Percentiles rank a stretch among this genome's conserved stretches.
Evolutionary conservation across 2,329 filamentous ascomycete species (phyloP).

Genomic region (Neophaeococcomyces aloes): DNA sequence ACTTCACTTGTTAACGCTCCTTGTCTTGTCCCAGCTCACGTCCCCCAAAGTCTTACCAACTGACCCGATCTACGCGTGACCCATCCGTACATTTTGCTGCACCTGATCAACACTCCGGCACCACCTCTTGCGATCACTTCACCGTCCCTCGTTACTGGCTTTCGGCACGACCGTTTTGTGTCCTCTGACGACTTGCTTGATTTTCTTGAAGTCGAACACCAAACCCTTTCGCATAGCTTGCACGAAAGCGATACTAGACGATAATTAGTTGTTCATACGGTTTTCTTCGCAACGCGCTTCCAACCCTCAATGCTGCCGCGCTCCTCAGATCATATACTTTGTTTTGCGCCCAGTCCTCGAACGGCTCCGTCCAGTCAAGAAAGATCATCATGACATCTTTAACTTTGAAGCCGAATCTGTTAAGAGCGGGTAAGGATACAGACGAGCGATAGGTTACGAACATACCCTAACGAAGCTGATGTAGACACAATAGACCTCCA

Average conservation of each 20-base stretch:
- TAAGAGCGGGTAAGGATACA: conserved; percentile 34
- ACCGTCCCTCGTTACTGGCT: too few relatives aligned
- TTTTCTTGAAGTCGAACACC: too few relatives aligned
- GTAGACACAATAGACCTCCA: conserved; percentile 93
- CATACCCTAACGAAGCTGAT: neutral
- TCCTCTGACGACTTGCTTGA: too few relatives aligned
- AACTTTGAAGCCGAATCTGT: conserved; percentile 31
- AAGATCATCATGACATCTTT: conserved; percentile 25
- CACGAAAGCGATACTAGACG: neutral
- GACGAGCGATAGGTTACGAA: neutral
- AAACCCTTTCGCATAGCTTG: too few relatives aligned
- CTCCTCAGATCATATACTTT: neutral
- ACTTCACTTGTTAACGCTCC: too few relatives aligned
- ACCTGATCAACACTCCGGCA: too few relatives aligned
- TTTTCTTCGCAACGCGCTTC: neutral
- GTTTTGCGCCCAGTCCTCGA: conserved; percentile 1
- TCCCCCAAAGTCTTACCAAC: too few relatives aligned
- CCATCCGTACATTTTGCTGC: too few relatives aligned
- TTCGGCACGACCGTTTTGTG: too few relatives aligned
- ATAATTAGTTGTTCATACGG: neutral
- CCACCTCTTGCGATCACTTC: too few relatives aligned
- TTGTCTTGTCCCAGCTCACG: too few relatives aligned
- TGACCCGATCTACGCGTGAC: too few relatives aligned
- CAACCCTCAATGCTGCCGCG: conserved; percentile 7
- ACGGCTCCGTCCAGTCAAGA: neutral